Evolutionary conservation across 805 yeast species (phyloP), one percentile per base, ranked within the genome.

Genomic region (Zygosaccharomyces gambellarensis): DNA sequence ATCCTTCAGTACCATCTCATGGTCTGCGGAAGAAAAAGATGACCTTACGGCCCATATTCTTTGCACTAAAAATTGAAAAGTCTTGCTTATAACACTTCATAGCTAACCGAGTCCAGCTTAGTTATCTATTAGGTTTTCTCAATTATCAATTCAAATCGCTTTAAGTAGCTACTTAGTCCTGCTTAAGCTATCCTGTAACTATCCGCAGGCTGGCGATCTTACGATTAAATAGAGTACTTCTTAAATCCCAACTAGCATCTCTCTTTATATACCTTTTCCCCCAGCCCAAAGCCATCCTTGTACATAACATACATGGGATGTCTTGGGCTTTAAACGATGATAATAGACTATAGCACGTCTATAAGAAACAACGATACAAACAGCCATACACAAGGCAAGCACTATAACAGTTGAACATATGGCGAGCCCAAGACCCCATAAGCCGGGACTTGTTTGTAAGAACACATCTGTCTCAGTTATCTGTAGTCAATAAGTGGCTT

Each of bases 31-130:
- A 28, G 23, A 39, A 23, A 23, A 14, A 22, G 42, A 23, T 9
- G 10, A 34, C 21, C 38, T 14, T 34, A 34, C 38, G 38, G 38
- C 38, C 19, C 38, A 34, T 34, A 10, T 17, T 14, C 38, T 34
- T 34, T 14, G 38, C 38, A 34, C 38, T 34, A 23, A 39, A 39
- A 12, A 39, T 39, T 10, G 45, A 29, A 30, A 42, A 42, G 28
- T 42, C 45, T 14, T 42, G 36, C 45, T 42, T 42, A 27, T 42
- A 42, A 30, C 45, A 42, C 45, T 42, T 42, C 45, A 42, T 42
- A 21, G 45, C 30, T 21, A 14, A 34, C 38, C 19, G 11, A 34
- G 38, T 34, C 38, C 21, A 34, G 21, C 21, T 17, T 34, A 34
- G 21, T 21, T 34, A 9, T 17, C 21, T 17, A 17, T 17, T 17